Percentiles rank a stretch among this genome's conserved stretches.
Evolutionary conservation across 305 asterid genomes (phyloP).

Genomic region (Solanum hybrid): DNA sequence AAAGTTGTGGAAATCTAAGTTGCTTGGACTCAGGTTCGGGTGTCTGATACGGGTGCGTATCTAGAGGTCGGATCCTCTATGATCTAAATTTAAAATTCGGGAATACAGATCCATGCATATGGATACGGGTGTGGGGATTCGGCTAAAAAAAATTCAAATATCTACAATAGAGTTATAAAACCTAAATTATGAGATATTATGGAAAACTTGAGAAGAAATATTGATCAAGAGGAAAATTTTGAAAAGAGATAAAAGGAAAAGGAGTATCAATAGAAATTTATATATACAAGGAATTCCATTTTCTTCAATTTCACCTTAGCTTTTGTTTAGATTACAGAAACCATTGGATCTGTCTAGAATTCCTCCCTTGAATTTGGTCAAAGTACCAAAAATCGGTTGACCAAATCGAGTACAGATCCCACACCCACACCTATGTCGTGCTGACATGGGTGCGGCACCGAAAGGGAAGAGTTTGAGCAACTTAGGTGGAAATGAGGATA

Average conservation of each 20-base stretch:
- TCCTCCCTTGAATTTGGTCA: neutral
- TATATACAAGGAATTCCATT: neutral
- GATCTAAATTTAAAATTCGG: neutral
- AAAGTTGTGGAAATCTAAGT: neutral
- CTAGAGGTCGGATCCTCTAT: neutral
- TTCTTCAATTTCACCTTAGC: neutral
- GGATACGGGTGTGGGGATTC: neutral
- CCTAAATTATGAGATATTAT: neutral
- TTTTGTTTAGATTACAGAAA: neutral
- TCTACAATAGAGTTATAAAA: neutral
- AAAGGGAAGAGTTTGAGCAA: neutral
- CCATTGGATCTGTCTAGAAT: neutral
- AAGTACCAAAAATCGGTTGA: neutral
- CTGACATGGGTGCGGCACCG: neutral
- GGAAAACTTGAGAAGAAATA: neutral
- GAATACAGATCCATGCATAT: neutral
- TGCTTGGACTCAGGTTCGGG: neutral
- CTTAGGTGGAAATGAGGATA: neutral
- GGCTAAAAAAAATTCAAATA: neutral
- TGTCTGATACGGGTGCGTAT: neutral
- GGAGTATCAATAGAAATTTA: neutral
- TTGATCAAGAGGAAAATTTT: neutral
- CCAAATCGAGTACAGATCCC: neutral
- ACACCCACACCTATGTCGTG: neutral
- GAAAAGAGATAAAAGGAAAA: neutral